Percentiles rank a stretch among this genome's conserved stretches.
These are phyloP conservation scores for Xanthoceras sorbifolium DNA, from an alignment of 345 rosid species.

Conservation along the genomic window DNA sequence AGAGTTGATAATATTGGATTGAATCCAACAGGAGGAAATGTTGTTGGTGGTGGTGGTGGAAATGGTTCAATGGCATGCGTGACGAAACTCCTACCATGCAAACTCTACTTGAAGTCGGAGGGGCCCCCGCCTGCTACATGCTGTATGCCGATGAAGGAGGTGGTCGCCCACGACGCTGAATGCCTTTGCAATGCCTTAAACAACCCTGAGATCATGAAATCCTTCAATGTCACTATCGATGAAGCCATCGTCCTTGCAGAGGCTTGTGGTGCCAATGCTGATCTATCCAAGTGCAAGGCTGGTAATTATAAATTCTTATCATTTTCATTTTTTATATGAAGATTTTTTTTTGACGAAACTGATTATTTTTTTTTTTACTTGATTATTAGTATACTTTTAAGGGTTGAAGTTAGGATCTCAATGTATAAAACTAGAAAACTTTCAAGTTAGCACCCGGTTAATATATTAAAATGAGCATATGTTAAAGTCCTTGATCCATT, in stretches of 20 bases:
- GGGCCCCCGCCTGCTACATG: conserved; percentile 46
- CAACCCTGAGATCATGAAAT: conserved; percentile 29
- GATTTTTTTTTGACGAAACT: background rate
- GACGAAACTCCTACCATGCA: conserved; percentile 49
- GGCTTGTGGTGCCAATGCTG: conserved; percentile 46
- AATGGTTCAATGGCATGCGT: conserved; percentile 31
- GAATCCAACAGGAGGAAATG: background rate
- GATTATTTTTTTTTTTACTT: background rate
- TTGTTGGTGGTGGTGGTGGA: background rate
- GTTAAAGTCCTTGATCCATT: too few relatives aligned
- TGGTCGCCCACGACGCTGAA: conserved; percentile 25
- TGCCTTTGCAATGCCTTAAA: conserved; percentile 52
- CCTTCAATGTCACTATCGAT: conserved; percentile 41
- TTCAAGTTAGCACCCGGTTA: too few relatives aligned
- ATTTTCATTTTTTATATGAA: background rate
- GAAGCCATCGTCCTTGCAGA: conserved; percentile 51
- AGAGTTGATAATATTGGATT: background rate
- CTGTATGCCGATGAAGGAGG: conserved; percentile 49
- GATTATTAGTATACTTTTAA: background rate
- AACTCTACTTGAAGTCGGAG: conserved; percentile 26
- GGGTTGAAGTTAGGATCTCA: background rate
- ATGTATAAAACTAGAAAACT: too few relatives aligned
- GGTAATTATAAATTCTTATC: conserved; percentile 14
- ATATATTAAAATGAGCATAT: too few relatives aligned
- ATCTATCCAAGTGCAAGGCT: conserved; percentile 43